phyloP scores from a whole-genome alignment of 2,329 filamentous ascomycete genomes.

The Clonostachys solani region DNA sequence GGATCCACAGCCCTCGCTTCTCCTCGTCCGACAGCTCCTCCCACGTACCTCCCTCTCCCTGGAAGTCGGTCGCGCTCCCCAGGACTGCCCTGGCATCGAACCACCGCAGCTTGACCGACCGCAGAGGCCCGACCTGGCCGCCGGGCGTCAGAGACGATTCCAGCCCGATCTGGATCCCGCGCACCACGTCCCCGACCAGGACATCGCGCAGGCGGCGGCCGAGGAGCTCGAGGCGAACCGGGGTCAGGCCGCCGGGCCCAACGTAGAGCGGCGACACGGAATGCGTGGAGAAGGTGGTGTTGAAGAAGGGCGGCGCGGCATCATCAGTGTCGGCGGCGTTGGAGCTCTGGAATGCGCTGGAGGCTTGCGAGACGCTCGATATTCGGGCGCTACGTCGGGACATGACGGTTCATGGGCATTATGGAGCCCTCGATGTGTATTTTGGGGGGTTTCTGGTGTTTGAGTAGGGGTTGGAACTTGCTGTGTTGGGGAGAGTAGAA shows the following conservation, averaged over 20 bases:
- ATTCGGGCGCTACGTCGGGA: neutral
- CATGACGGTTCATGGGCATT: neutral
- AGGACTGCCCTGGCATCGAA: slow-evolving; percentile 25
- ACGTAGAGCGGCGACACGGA: slow-evolving; percentile 50
- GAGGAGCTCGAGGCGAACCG: slow-evolving; percentile 32
- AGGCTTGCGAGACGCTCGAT: neutral
- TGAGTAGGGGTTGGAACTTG: too few relatives aligned
- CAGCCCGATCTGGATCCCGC: slow-evolving; percentile 51
- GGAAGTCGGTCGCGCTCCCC: slow-evolving; percentile 12
- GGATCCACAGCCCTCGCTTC: slow-evolving; percentile 34
- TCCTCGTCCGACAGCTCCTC: slow-evolving; percentile 12
- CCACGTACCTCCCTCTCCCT: slow-evolving; percentile 5
- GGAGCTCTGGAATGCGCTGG: neutral
- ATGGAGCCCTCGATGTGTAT: too few relatives aligned
- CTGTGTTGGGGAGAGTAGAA: too few relatives aligned
- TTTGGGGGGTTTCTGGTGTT: too few relatives aligned
- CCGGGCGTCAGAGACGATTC: slow-evolving; percentile 32
- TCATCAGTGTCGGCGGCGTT: neutral
- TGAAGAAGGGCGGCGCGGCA: slow-evolving; percentile 40
- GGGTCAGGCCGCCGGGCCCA: slow-evolving; percentile 31
- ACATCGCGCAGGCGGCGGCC: slow-evolving; percentile 46
- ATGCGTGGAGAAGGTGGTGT: slow-evolving; percentile 54
- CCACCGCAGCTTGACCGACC: slow-evolving; percentile 43
- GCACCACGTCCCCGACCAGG: slow-evolving; percentile 55
- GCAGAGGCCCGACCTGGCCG: slow-evolving; percentile 35